Percentiles rank a stretch among this genome's conserved stretches.
These are phyloP conservation scores for Stemphylium vesicarium DNA, from an alignment of 2,329 filamentous ascomycete genomes.

Conservation along the genomic window DNA sequence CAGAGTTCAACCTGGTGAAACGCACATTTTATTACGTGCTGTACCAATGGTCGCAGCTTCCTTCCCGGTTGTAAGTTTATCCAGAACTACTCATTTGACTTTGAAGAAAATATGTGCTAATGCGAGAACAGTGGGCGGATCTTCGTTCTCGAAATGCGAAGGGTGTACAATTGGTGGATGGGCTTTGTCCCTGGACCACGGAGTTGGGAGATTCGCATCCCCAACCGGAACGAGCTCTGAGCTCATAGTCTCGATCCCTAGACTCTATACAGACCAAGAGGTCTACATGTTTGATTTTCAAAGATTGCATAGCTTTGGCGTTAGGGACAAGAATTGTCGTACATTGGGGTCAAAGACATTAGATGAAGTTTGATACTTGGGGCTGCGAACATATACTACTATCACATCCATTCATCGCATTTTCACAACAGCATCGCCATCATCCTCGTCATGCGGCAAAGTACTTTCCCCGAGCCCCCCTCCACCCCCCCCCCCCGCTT, in stretches of 20 bases:
- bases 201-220: constrained; percentile 59
- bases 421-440: no score
- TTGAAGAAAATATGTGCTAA: constrained; percentile 10
- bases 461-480: no score
- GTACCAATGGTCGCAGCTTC: constrained; percentile 72
- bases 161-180: constrained; percentile 67
- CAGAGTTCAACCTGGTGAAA: constrained; percentile 70
- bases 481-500: no score
- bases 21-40: constrained; percentile 71
- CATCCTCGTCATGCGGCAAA: no score
- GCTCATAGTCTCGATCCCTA: background rate
- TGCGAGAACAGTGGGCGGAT: constrained; percentile 56
- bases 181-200: constrained; percentile 65
- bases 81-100: background rate
- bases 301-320: constrained; percentile 25
- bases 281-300: background rate
- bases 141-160: constrained; percentile 58
- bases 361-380: background rate
- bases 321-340: background rate
- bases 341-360: background rate
- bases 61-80: constrained; percentile 68
- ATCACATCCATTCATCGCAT: background rate
- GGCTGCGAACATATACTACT: background rate
- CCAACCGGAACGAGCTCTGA: constrained; percentile 38
- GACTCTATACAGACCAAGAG: background rate